Conservation (phyloP, 2,329 filamentous ascomycete genomes). For the Colletotrichum cuscutae region DNA sequence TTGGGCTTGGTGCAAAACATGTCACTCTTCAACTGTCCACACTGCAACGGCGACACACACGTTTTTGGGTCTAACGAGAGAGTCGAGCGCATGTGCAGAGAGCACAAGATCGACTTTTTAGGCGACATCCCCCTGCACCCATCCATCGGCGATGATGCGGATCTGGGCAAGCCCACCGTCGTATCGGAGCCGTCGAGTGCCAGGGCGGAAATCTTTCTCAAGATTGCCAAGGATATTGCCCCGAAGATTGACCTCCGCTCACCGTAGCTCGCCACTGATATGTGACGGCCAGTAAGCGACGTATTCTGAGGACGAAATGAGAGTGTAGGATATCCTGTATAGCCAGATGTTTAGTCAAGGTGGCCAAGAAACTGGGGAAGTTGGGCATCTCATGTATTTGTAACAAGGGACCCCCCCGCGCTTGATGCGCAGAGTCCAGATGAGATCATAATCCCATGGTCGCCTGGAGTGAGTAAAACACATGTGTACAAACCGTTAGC, state of each 20-base stretch:
- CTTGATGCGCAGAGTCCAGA: slow-evolving; percentile 16
- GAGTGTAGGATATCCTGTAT: slow-evolving; percentile 30
- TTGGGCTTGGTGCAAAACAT: slow-evolving; percentile 94
- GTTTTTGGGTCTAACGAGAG: slow-evolving; percentile 78
- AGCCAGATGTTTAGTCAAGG: slow-evolving; percentile 34
- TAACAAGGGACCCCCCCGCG: slow-evolving; percentile 19
- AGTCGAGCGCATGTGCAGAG: slow-evolving; percentile 74
- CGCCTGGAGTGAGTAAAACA: slow-evolving; percentile 15
- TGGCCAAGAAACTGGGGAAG: slow-evolving; percentile 19
- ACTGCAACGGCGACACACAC: slow-evolving; percentile 77
- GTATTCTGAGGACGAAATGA: background rate
- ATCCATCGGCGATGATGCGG: slow-evolving; percentile 86
- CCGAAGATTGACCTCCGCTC: slow-evolving; percentile 49
- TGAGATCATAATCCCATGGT: slow-evolving; percentile 8
- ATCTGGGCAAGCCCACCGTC: slow-evolving; percentile 88
- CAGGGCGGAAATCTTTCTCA: slow-evolving; percentile 76
- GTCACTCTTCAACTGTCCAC: slow-evolving; percentile 84
- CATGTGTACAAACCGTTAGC: slow-evolving; percentile 31
- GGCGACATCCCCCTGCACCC: slow-evolving; percentile 91
- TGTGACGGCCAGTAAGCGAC: background rate
- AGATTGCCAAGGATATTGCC: slow-evolving; percentile 70
- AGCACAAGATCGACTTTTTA: slow-evolving; percentile 81
- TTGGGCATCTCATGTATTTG: slow-evolving; percentile 35
- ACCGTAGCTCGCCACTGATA: slow-evolving; percentile 1
- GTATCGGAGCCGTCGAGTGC: slow-evolving; percentile 84